These are phyloP conservation scores for Crithidia expoeki DNA, from an alignment of 208 protist species.

Conservation along the genomic window DNA sequence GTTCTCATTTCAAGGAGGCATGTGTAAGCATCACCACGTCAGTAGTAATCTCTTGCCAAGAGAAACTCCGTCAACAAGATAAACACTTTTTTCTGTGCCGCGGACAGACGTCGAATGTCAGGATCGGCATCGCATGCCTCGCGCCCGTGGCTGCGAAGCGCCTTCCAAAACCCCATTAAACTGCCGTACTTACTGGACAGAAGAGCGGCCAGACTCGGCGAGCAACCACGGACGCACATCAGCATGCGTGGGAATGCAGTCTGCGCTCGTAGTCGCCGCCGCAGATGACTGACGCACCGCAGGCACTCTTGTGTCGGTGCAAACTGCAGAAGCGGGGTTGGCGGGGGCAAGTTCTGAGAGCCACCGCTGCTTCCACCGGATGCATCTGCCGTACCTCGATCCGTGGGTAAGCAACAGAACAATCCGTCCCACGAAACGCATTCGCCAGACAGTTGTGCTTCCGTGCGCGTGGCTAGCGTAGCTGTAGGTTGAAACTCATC, in stretches of 20 bases:
- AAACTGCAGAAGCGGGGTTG: conserved; percentile 10
- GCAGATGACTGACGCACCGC: conserved; percentile 26
- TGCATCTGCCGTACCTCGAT: neutral
- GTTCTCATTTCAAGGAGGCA: too few relatives aligned
- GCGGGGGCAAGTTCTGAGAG: neutral
- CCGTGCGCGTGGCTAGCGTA: neutral
- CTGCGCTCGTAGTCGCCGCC: conserved; percentile 44
- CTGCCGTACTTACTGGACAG: conserved; percentile 63
- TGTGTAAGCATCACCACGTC: too few relatives aligned
- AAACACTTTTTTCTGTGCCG: conserved; percentile 69
- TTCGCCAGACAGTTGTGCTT: neutral
- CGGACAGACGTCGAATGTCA: conserved; percentile 49
- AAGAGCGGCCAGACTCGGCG: conserved; percentile 45
- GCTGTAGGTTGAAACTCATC: neutral
- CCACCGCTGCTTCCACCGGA: neutral
- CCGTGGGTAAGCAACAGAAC: neutral
- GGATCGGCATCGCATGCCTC: conserved; percentile 58
- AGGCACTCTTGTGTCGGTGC: conserved; percentile 32
- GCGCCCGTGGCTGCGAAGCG: conserved; percentile 37
- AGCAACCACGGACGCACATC: conserved; percentile 78
- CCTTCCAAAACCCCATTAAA: conserved; percentile 50
- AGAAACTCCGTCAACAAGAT: conserved; percentile 79
- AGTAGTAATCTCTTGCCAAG: conserved; percentile 65
- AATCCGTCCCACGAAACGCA: neutral
- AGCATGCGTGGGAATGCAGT: conserved; percentile 81